Base-by-base conservation (phyloP, 2,329 filamentous ascomycete species). In the Lachnellula cervina region DNA sequence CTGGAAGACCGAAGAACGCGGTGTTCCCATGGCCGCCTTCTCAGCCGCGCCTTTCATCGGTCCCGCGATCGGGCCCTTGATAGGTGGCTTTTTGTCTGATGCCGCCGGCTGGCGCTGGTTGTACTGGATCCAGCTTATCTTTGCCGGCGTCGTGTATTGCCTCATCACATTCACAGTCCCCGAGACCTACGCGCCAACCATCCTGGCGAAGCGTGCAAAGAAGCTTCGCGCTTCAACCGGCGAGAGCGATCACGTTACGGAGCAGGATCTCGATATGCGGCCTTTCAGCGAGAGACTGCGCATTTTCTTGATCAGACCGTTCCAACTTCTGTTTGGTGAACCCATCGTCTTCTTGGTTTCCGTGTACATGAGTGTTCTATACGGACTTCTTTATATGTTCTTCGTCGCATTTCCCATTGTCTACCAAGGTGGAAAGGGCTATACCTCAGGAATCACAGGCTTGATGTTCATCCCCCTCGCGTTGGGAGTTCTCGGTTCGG, bases 161-260 rank as follows among this genome's bases (percentile, higher is more conserved):
- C 69, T 92, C 58, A 91, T 94, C 71, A 87, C 86, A 34, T 92
- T 95, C 72, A 94, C 89, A n/a, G 86, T 96, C 0, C 89, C 90
- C 1, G 91, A 96, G 72, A 96, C 91, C 0, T 96, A 94, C 70
- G 86, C 90, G 0, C 90, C 90, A 0, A 87, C 83, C 0, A 83
- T 96, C 50, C 80, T 96, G n/a, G 80, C 82, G 51, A 74, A 73
- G 34, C 80, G 89, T 11, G 91, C 91, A 3, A 77, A 79, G 66
- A 88, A 88, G 69, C 74, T 94, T 58, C 81, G 90, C 52, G 82
- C 86, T 67, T 71, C 83, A 35, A 87, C 88, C 1, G 84, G 86
- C 21, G 80, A 89, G 59, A 62, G 74, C 2, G 80, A 80, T 58
- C 87, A 86, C 66, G 87, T 90, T 38, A 93, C 90, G 0, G 89